Conservation (phyloP, 78 protist species). For the Protostelium mycophagum region DNA sequence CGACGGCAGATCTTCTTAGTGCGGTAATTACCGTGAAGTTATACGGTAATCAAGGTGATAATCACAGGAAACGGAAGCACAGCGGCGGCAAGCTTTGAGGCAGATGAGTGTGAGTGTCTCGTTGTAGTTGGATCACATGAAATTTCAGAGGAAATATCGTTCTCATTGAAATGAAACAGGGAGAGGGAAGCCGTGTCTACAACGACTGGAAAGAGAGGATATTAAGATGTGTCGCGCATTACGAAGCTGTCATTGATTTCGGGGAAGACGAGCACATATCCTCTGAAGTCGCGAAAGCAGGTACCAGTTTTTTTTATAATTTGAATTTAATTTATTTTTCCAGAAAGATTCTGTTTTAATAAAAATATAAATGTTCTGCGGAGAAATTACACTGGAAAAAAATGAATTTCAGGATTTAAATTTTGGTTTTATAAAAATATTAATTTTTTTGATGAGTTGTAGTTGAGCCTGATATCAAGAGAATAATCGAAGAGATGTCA, state of each 20-base stretch:
- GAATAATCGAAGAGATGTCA: conserved; percentile 11
- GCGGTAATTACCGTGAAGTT: too few species aligned
- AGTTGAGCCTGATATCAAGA: conserved; percentile 9
- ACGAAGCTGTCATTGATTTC: conserved; percentile 89
- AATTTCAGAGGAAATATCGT: neutral
- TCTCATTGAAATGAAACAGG: conserved; percentile 14
- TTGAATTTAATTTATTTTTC: too few species aligned
- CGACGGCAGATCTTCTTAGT: conserved; percentile 74
- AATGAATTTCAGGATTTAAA: neutral
- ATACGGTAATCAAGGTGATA: too few species aligned
- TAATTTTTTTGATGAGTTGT: too few species aligned
- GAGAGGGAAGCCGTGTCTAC: conserved; percentile 18
- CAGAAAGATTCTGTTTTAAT: too few species aligned
- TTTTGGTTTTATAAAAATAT: neutral
- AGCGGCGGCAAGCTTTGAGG: conserved; percentile 66
- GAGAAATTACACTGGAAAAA: too few species aligned
- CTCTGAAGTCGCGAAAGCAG: conserved; percentile 40
- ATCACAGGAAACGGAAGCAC: conserved; percentile 65
- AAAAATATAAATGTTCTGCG: too few species aligned
- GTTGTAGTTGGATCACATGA: neutral
- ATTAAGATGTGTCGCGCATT: conserved; percentile 55
- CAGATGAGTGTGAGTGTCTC: conserved; percentile 57
- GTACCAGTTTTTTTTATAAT: too few species aligned
- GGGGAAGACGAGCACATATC: conserved; percentile 85
- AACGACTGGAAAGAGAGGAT: conserved; percentile 26